Base-by-base conservation (phyloP, 257 asterid species). In the Euphrasia confusa region DNA sequence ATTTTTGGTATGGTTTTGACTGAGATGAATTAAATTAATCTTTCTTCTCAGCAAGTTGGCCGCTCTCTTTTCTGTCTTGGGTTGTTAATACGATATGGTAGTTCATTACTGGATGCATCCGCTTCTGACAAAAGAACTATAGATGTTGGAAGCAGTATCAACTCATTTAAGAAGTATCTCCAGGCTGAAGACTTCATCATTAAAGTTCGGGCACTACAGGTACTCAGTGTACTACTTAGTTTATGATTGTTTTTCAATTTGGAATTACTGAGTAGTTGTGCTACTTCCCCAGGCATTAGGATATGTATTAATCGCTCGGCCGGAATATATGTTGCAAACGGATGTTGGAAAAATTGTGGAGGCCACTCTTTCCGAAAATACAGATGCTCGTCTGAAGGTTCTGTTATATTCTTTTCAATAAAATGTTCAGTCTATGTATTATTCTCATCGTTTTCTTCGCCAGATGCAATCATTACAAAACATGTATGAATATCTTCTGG, bases 41-140 rank as follows among this genome's bases (percentile, higher is more conserved):
- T 64, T 26, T 77, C 60, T 60, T 79, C 73, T 70, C 88, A 93
- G 96, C 99, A 87, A 86, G 88, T 93, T 61, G 96, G 96, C 37
- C 85, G 97, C 32, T 93, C 96, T 69, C 97, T 89, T 71, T 93
- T 93, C 79, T 93, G 99, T 78, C 80, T 93, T 79, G 99, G 99
- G 75, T 75, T 93, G 84, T 84, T 93, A 78, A 83, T 93, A 68
- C 97, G 97, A 54, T 89, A 93, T 70, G 93, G 99, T 56, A 82
- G 83, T 75, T 68, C 90, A 59, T 70, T 86, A 71, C 67, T 83
- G 76, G 67, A 70, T 74, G 76, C 80, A 54, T 77, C 79, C 60
- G 75, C 78, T 74, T 82, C 88, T 68, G 72, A 71, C 82, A 63
- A 76, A 68, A 87, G 81, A 66, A 81, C 54, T 76, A 68, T 80